Conservation (phyloP, 371 early-diverging fungal genomes). For the Mortierella sp. region DNA sequence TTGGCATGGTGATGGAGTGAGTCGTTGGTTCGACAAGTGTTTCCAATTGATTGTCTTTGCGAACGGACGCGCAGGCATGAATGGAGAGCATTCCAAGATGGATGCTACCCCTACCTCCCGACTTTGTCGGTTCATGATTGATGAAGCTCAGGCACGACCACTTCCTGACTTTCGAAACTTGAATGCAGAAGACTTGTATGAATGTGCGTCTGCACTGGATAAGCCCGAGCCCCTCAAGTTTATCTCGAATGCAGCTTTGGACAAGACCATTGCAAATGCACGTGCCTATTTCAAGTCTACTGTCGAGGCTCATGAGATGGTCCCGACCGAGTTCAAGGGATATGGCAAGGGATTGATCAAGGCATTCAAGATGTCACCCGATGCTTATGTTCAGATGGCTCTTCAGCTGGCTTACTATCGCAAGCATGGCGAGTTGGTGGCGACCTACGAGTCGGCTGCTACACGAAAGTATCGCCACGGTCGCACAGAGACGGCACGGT, state of each 20-base stretch:
- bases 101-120: slow-evolving; percentile 93
- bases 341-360: slow-evolving; percentile 94
- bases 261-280: slow-evolving; percentile 37
- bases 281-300: slow-evolving; percentile 58
- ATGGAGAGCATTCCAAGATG: slow-evolving; percentile 95
- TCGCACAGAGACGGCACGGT: slow-evolving; percentile 92
- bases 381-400: slow-evolving; percentile 93
- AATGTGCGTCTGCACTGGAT: slow-evolving; percentile 51
- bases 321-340: slow-evolving; percentile 79
- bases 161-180: slow-evolving; percentile 34
- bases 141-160: slow-evolving; percentile 33
- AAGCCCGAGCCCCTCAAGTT: slow-evolving; percentile 46
- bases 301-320: slow-evolving; percentile 77
- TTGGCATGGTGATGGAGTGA: slow-evolving; percentile 95
- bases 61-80: slow-evolving; percentile 93
- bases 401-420: slow-evolving; percentile 94
- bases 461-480: slow-evolving; percentile 91
- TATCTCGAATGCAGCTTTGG: slow-evolving; percentile 26
- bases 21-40: slow-evolving; percentile 95
- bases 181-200: slow-evolving; percentile 38
- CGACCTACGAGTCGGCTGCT: slow-evolving; percentile 93
- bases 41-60: slow-evolving; percentile 92
- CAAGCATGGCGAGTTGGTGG: slow-evolving; percentile 76
- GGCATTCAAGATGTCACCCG: slow-evolving; percentile 85
- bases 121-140: slow-evolving; percentile 55